A percentile compares a stretch with the other conserved stretches of the same genome.
Evolutionary conservation across 805 yeast species (phyloP).

Genomic region (Lipomyces kockii): DNA sequence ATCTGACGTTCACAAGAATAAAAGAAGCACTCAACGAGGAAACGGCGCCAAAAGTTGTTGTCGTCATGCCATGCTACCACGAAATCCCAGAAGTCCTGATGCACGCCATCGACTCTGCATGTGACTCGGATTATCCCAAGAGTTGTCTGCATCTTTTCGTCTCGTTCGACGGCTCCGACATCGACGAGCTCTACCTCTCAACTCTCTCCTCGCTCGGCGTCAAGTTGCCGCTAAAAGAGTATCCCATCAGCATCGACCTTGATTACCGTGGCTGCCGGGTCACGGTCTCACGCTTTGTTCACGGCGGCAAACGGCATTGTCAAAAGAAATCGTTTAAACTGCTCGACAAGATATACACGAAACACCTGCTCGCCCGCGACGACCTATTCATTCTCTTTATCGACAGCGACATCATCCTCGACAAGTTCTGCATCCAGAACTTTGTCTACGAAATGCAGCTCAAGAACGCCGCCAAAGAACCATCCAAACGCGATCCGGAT

Average conservation of each 20-base stretch:
- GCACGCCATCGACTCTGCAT: constrained; percentile 30
- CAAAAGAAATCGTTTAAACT: constrained; percentile 30
- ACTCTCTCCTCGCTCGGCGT: constrained; percentile 29
- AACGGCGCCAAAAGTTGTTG: constrained; percentile 33
- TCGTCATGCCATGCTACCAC: constrained; percentile 35
- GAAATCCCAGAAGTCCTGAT: constrained; percentile 32
- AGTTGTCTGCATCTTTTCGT: constrained; percentile 29
- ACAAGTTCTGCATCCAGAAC: constrained; percentile 26
- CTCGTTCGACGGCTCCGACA: constrained; percentile 33
- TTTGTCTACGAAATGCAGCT: constrained; percentile 30
- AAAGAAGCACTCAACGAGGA: constrained; percentile 8
- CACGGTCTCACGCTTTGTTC: constrained; percentile 32
- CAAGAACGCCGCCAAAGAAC: constrained; percentile 8
- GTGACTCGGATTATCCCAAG: constrained; percentile 29
- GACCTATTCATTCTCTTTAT: constrained; percentile 32
- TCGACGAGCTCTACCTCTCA: constrained; percentile 29
- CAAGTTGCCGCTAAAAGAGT: constrained; percentile 16
- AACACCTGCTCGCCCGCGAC: constrained; percentile 19
- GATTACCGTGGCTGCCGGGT: constrained; percentile 24
- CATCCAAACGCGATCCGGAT: constrained; percentile 7
- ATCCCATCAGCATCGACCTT: constrained; percentile 29
- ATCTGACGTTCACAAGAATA: constrained; percentile 7
- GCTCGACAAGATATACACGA: constrained; percentile 25
- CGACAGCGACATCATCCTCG: constrained; percentile 34
- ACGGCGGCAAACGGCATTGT: constrained; percentile 35